A percentile compares a stretch with the other conserved stretches of the same genome.
phyloP scores from a whole-genome alignment of 1,139 yeast species.

The Magnusiomyces ingens region DNA sequence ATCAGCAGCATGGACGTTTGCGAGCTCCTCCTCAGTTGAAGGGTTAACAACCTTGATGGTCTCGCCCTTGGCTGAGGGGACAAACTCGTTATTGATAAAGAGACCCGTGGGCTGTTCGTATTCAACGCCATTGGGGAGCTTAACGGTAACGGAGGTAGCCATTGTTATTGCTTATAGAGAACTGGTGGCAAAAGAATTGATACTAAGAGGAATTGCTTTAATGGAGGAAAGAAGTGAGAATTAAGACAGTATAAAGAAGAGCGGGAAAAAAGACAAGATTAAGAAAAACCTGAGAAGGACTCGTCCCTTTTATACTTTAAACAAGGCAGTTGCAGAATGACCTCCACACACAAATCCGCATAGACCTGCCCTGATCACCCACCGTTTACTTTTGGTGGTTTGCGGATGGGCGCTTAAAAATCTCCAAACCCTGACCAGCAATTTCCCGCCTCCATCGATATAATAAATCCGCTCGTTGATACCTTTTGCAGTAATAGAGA shows the following conservation, averaged over 20 bases:
- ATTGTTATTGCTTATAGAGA: not conserved
- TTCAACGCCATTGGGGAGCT: slow-evolving; percentile 51
- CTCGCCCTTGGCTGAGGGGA: slow-evolving; percentile 53
- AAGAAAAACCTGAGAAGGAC: not conserved
- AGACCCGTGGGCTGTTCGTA: slow-evolving; percentile 70
- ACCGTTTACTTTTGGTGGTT: no score
- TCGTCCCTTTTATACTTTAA: slow-evolving; percentile 5
- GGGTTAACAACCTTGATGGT: slow-evolving; percentile 38
- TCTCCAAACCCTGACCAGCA: no score
- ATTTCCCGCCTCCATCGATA: no score
- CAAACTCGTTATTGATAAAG: slow-evolving; percentile 77
- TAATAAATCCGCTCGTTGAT: no score
- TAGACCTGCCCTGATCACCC: no score
- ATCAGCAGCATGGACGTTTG: slow-evolving; percentile 48
- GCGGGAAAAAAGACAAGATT: not conserved
- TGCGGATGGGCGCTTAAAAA: no score
- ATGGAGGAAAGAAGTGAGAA: no score
- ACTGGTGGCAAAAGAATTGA: not conserved
- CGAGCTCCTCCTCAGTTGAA: slow-evolving; percentile 46
- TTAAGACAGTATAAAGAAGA: not conserved
- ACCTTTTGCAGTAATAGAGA: no score
- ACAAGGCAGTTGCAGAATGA: not conserved
- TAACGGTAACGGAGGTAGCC: slow-evolving; percentile 29
- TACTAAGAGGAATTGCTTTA: not conserved
- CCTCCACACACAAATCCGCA: no score